These are phyloP conservation scores for Phialocephala sp. DNA, from an alignment of 2,329 filamentous ascomycete genomes.

Conservation along the genomic window DNA sequence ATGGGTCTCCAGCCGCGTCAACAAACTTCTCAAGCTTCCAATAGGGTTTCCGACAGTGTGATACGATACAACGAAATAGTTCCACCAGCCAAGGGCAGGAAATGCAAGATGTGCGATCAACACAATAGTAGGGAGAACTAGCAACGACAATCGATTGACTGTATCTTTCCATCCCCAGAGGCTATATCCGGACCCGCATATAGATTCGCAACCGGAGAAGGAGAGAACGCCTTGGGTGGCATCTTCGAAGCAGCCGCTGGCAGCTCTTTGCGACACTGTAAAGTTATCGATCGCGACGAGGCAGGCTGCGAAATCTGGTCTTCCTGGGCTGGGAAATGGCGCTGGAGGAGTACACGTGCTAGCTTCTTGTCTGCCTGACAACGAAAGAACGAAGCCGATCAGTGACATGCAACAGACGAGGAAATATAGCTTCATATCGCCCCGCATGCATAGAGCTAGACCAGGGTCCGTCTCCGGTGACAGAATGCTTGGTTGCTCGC, in stretches of 20 bases:
- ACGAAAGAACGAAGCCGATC: neutral
- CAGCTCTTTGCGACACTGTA: neutral
- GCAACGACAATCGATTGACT: constrained; percentile 1
- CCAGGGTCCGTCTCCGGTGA: too few species aligned
- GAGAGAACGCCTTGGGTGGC: neutral
- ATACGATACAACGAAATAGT: constrained; percentile 6
- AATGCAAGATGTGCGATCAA: constrained; percentile 11
- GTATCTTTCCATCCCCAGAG: constrained; percentile 12
- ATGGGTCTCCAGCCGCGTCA: constrained; percentile 3
- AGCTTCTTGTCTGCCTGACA: neutral
- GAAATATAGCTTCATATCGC: too few species aligned
- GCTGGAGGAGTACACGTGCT: neutral
- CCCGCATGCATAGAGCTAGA: too few species aligned
- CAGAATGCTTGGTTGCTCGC: too few species aligned
- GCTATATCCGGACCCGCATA: neutral
- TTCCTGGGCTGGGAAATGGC: neutral
- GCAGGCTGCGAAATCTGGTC: neutral
- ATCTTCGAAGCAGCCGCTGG: neutral
- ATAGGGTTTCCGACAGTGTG: constrained; percentile 10
- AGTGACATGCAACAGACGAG: neutral
- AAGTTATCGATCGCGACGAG: neutral
- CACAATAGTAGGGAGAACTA: constrained; percentile 8
- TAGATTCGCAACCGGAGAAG: neutral
- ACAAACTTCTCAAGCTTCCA: constrained; percentile 5
- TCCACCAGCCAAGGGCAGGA: constrained; percentile 6